Conservation (phyloP, 176 grass and related monocot species). For the Dendrocalamus sinicus region DNA sequence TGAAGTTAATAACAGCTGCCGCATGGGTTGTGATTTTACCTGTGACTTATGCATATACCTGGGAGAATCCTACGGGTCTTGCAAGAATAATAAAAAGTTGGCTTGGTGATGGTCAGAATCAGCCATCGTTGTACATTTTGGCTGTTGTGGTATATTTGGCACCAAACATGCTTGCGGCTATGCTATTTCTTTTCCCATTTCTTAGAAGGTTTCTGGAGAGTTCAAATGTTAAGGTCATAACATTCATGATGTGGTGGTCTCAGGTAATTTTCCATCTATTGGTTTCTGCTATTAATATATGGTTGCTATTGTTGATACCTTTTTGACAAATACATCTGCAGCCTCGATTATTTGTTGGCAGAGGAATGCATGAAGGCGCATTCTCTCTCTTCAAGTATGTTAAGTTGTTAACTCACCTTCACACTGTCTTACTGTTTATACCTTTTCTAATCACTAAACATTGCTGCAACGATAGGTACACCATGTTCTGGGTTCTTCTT, state of each 20-base stretch:
- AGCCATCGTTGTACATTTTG: constrained; percentile 85
- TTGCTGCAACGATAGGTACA: constrained; percentile 69
- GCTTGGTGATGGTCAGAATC: constrained; percentile 88
- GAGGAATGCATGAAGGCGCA: constrained; percentile 99
- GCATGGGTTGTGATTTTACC: constrained; percentile 95
- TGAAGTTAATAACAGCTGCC: constrained; percentile 83
- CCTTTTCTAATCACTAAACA: constrained; percentile 23
- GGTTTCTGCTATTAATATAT: constrained; percentile 32
- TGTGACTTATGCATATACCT: constrained; percentile 91
- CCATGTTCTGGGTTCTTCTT: constrained; percentile 97
- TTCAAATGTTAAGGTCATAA: constrained; percentile 83
- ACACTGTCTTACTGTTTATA: constrained; percentile 24
- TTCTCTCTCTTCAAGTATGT: constrained; percentile 99
- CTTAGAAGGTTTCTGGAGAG: constrained; percentile 84
- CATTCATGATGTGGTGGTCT: constrained; percentile 99
- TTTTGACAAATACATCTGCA: constrained; percentile 54
- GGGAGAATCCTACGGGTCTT: constrained; percentile 73
- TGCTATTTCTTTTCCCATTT: constrained; percentile 92
- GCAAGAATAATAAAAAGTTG: constrained; percentile 87
- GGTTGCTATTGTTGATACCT: constrained; percentile 5
- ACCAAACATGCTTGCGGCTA: constrained; percentile 83
- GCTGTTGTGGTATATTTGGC: constrained; percentile 91
- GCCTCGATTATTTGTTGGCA: constrained; percentile 96
- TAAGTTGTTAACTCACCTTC: constrained; percentile 40
- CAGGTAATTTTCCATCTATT: constrained; percentile 65